Percentiles rank a stretch among this genome's conserved stretches.
phyloP scores from a whole-genome alignment of 495 filamentous ascomycete species.

The Sordaria brevicollis region DNA sequence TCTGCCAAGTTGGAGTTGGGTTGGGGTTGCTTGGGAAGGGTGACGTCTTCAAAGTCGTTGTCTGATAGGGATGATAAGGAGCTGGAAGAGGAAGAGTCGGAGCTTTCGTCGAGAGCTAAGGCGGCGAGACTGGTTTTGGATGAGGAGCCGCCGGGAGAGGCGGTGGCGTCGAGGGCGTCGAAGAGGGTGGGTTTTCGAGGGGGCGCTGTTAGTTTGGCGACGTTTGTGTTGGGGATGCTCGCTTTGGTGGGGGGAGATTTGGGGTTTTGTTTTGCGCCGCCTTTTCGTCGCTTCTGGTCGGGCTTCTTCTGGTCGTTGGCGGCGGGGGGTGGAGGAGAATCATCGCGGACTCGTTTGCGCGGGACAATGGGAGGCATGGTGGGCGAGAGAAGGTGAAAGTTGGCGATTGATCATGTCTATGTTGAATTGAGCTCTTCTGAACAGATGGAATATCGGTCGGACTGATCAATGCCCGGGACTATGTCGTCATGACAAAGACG shows the following conservation, averaged over 20 bases:
- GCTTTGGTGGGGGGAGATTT: too few relatives aligned
- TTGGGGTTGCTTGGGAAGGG: conserved; percentile 1
- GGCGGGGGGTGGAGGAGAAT: conserved; percentile 12
- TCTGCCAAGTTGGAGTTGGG: neutral
- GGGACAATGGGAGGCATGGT: conserved; percentile 38
- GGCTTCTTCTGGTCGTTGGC: conserved; percentile 6
- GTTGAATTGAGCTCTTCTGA: neutral
- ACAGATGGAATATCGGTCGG: too few relatives aligned
- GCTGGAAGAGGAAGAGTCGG: conserved; percentile 38
- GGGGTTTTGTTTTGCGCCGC: too few relatives aligned
- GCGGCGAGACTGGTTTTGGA: conserved; percentile 39
- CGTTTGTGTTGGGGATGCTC: conserved; percentile 5
- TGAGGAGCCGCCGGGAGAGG: conserved; percentile 33
- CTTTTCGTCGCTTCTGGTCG: neutral
- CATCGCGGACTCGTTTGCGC: conserved; percentile 33
- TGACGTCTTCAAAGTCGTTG: conserved; percentile 56
- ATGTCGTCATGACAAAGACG: neutral
- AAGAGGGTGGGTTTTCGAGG: conserved; percentile 50
- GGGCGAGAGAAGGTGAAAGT: neutral
- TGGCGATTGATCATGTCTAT: neutral
- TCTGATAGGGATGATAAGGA: conserved; percentile 56
- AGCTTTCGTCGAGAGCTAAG: conserved; percentile 39
- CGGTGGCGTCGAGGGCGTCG: conserved; percentile 54
- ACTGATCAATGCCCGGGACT: too few relatives aligned
- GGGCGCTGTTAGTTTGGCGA: conserved; percentile 8